Evolutionary conservation across 1,139 yeast genomes (phyloP), one percentile per base, ranked within the genome.

Genomic region (Yamadazyma atmosphaerica): DNA sequence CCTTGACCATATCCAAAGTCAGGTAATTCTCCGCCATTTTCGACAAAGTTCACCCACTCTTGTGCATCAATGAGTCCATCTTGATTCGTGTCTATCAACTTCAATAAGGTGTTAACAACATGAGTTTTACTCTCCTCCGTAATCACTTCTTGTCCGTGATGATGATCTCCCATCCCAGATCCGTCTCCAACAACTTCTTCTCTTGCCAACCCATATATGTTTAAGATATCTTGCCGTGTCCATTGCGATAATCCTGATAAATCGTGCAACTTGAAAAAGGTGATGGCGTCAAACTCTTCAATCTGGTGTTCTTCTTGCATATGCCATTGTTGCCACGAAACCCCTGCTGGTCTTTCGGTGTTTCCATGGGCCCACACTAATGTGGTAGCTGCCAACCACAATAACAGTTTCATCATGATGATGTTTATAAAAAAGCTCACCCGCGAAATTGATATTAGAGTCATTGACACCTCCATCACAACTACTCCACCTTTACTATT

Each of bases 1-100:
- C 98, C 98, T n/a, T 87, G 92, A 15, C 97, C 98, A 45, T 83
- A 82, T 7, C 96, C 96, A 58, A 89, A 81, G 60, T 92, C 98
- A 1, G 98, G 98, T 55, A 92, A 75, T 46, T 77, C 78, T 2
- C 86, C 84, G 4, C 95, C 95, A 7, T 61, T 62, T 2, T 61
- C 60, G 7, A 77, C 72, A 61, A 77, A 90, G n/a, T 64, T 62
- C 35, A 79, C 55, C 83, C 90, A 92, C 56, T 89, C 97, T 13
- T 81, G 81, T 38, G 78, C 61, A 9, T 81, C 65, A 11, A 90
- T 72, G 35, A 63, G 65, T 0, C 85, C 86, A 55, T 89, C 90
- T n/a, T 69, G 61, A 54, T 87, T 68, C 0, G 70, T 61, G 58
- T 89, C 96, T 39, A 88, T 65, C 49, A 87, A 55, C 8, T 51